Conservation (phyloP, 2,329 filamentous ascomycete species). For the Anisogramma anomala region DNA sequence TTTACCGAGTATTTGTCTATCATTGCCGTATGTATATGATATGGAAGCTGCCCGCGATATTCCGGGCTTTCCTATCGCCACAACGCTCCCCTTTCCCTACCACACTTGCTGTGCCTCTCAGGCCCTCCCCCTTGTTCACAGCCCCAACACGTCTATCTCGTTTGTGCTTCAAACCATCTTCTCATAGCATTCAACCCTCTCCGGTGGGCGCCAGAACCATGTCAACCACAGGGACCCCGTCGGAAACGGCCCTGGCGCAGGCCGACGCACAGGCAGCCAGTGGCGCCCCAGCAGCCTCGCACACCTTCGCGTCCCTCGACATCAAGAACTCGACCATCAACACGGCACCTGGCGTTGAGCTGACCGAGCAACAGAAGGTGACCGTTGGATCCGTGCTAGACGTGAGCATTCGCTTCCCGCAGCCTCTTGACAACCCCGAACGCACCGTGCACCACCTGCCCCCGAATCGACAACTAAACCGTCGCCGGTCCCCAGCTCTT, state of each 20-base stretch:
- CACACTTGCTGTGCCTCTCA: conserved; percentile 7
- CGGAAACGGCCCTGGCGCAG: conserved; percentile 20
- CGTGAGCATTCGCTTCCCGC: conserved; percentile 17
- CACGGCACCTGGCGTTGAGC: conserved; percentile 36
- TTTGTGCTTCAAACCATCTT: background rate
- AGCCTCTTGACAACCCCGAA: too few species aligned
- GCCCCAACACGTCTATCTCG: background rate
- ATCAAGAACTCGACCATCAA: conserved; percentile 45
- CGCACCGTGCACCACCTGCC: too few species aligned
- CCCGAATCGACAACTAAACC: background rate
- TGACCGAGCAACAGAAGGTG: conserved; percentile 39
- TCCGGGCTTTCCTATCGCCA: too few species aligned
- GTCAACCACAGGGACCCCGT: conserved; percentile 19
- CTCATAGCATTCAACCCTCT: too few species aligned
- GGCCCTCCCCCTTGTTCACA: background rate
- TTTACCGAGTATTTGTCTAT: background rate
- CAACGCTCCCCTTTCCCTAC: background rate
- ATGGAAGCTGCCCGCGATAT: background rate
- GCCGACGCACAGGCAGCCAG: conserved; percentile 7
- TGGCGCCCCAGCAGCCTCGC: background rate
- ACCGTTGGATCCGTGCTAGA: conserved; percentile 48
- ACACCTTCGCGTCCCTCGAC: conserved; percentile 21
- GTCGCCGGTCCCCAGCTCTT: conserved; percentile 33
- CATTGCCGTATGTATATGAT: background rate
- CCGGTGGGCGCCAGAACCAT: too few species aligned